Conservation (phyloP, 306 rosid genomes). For the Quercus cerris region DNA sequence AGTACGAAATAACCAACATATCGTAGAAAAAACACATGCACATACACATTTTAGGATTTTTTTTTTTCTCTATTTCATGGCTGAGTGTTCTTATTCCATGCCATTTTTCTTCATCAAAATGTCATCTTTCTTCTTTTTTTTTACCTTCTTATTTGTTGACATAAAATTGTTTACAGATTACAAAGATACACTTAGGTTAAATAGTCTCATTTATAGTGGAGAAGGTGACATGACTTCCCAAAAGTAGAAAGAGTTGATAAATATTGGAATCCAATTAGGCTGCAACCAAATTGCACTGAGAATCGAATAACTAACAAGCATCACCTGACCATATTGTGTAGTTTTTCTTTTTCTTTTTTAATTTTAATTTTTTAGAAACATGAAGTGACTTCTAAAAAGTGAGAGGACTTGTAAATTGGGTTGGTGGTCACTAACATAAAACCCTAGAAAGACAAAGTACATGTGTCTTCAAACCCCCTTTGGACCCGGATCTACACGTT, state of each 20-base stretch:
- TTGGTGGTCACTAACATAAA: not conserved
- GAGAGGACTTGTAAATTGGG: not conserved
- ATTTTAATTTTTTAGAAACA: not conserved
- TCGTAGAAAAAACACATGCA: too few species aligned
- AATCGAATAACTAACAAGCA: not conserved
- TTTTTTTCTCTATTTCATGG: not conserved
- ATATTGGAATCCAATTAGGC: not conserved
- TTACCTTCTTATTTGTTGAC: not conserved
- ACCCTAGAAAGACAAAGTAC: not conserved
- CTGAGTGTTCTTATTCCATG: not conserved
- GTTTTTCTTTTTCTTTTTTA: not conserved
- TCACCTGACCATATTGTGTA: not conserved
- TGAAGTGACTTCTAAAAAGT: conserved; percentile 4
- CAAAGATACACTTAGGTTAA: not conserved
- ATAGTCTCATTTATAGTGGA: not conserved
- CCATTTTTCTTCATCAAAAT: not conserved
- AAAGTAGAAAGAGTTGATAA: not conserved
- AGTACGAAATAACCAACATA: too few species aligned
- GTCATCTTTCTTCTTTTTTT: not conserved
- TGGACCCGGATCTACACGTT: not conserved
- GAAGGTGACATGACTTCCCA: not conserved
- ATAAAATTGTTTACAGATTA: not conserved
- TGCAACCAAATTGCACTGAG: conserved; percentile 1
- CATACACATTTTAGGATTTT: too few species aligned
- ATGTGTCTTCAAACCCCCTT: not conserved